Evolutionary conservation across 1,139 yeast genomes (phyloP).

Genomic region (Saccharomyces hybrid): DNA sequence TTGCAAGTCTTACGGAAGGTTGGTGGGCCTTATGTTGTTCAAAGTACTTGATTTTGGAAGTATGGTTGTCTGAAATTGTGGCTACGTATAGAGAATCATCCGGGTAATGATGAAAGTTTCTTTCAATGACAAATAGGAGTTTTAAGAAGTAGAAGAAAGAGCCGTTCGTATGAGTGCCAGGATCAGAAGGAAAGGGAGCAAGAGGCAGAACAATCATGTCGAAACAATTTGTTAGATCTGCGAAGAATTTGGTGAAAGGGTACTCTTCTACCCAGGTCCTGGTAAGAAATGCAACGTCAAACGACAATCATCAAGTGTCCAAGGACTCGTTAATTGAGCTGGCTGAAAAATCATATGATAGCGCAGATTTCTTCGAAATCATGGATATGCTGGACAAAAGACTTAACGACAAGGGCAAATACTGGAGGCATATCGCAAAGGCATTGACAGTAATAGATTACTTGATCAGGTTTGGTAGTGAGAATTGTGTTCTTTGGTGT

Average conservation of each 20-base stretch:
- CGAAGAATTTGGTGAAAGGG: conserved; percentile 90
- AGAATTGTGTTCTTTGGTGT: conserved; percentile 89
- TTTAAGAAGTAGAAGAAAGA: background rate
- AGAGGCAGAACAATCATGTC: conserved; percentile 40
- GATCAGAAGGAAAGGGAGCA: background rate
- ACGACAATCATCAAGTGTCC: conserved; percentile 80
- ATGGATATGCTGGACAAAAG: conserved; percentile 95
- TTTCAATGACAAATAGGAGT: background rate
- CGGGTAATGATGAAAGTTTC: background rate
- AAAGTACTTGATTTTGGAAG: background rate
- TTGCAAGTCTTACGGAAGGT: background rate
- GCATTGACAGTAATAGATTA: conserved; percentile 82
- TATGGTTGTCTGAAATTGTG: too few relatives aligned
- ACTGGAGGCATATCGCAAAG: conserved; percentile 96
- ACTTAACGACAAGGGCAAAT: conserved; percentile 91
- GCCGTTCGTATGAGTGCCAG: background rate
- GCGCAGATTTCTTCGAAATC: conserved; percentile 74
- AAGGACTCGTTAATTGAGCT: conserved; percentile 79
- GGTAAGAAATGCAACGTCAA: conserved; percentile 90
- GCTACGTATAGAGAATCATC: background rate
- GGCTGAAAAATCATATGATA: conserved; percentile 63
- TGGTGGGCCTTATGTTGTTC: background rate
- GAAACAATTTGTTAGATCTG: conserved; percentile 70
- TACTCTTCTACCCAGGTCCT: conserved; percentile 79
- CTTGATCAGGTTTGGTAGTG: conserved; percentile 79